Base-by-base conservation (phyloP, 139 green algal species). In the Deuterostichococcus epilithicus region DNA sequence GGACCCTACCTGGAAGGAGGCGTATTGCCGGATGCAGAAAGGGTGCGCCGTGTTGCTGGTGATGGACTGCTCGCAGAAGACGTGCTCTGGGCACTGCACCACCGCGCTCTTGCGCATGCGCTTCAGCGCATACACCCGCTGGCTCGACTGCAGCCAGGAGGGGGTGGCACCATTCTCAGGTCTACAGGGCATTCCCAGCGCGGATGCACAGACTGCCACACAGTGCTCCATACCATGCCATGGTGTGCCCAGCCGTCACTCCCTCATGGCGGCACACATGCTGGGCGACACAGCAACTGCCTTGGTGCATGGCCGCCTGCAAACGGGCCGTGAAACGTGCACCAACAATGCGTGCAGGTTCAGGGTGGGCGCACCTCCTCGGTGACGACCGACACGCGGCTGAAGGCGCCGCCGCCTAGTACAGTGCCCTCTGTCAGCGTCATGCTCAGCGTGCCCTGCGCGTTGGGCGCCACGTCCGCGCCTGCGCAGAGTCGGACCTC, bases 21-120 rank as follows among this genome's bases (percentile, higher is more conserved):
- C 91, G 81, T 98, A 98, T 86, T 97, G 93, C 1, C 93, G 86
- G 73, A 98, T 95, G 84, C 94, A 96, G 86, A 97, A 97, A 36
- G 92, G 92, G 86, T 98, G 94, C 18, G 91, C 90, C 28, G 93
- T 89, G 88, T 97, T 97, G 67, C 91, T 89, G 0, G 94, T 97
- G 86, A 98, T 97, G 73, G 88, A 82, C 85, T 97, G 94, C 86
- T 98, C 95, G 78, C 92, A 97, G 76, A 93, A 97, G 1, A 98
- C 90, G 82, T 98, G 95, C 84, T 97, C 94, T 0, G 92, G 90
- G 86, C 93, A 97, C 82, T 96, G 90, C 76, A 94, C 89, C 34
- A 97, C 92, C 3, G 86, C 90, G 6, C 82, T 85, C 89, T 98
- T 98, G 74, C 86, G 86, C 90, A 98, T 97, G 67, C 92, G 87